Evolutionary conservation across 2,329 filamentous ascomycete species (phyloP), one percentile per base, ranked within the genome.

Genomic region (Decorospora gaudefroyi): DNA sequence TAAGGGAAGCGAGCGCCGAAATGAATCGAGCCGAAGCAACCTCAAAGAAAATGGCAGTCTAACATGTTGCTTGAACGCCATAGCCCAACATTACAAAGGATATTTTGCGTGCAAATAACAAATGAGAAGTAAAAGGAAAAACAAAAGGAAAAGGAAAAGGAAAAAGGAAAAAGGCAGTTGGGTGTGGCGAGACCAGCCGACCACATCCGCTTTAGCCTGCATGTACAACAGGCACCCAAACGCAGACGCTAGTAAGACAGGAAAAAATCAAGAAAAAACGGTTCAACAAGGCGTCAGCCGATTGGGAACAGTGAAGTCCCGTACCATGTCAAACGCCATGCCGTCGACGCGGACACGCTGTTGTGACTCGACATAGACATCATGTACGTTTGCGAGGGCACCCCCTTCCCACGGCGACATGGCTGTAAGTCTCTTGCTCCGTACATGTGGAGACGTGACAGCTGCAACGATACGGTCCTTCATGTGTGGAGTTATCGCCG

Each of bases 251-350:
- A 41, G 38, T 36, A 54, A 52, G 26, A 57, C 36, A 49, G 38
- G 43, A 7, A 21, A 21, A 31, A 19, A 26, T 16, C 36, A 11
- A 29, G 40, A 23, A 36, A 34, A 35, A 3, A 10, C 11, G 17
- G 2, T 47, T 50, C 15, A 67, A 39, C 59, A 65, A 6, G 64
- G 63, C 27, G 65, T 69, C 5, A 46, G 28, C 34, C 51, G 40
- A 10, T 49, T 56, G 1, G 65, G 55, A 30, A 59, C 49, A 12
- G 54, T 46, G 10, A 68, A 58, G 42, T 67, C 61, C 31, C 56
- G 46, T 4, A 67, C 33, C 55, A 70, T 64, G 37, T 70, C 67
- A 32, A 70, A 69, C 0, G 64, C 62, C 56, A 69, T 58, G 33
- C 67, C 67, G 29, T 70, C 66, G 16, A 69, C 61, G 8, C 57